Percentiles rank a stretch among this genome's conserved stretches.
These are phyloP conservation scores for Trypanosomatidae sp. DNA, from an alignment of 208 protist genomes.

Conservation along the genomic window DNA sequence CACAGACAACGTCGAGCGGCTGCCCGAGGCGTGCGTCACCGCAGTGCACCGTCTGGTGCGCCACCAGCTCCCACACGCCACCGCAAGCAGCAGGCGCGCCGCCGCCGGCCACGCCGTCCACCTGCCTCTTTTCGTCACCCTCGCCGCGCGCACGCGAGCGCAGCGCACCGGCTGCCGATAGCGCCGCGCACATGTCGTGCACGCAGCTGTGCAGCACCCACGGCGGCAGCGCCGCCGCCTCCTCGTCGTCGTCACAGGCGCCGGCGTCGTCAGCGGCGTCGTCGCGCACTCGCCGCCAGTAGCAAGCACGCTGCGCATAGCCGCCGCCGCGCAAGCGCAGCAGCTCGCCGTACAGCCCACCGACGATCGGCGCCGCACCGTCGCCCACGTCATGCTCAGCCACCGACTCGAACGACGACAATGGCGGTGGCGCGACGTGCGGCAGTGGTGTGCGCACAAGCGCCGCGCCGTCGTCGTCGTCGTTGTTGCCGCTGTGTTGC, in stretches of 20 bases:
- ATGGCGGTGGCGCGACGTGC: neutral
- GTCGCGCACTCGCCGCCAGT: neutral
- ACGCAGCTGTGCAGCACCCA: slow-evolving; percentile 37
- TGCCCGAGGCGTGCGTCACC: too few species aligned
- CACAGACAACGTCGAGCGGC: slow-evolving; percentile 46
- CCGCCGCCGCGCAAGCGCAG: slow-evolving; percentile 6
- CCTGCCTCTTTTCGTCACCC: neutral
- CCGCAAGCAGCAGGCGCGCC: neutral
- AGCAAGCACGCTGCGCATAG: slow-evolving; percentile 26
- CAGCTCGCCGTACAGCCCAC: slow-evolving; percentile 26
- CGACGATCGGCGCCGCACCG: slow-evolving; percentile 7
- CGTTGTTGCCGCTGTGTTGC: too few species aligned
- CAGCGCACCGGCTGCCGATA: too few species aligned
- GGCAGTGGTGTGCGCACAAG: too few species aligned
- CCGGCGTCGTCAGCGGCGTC: neutral
- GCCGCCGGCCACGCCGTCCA: neutral
- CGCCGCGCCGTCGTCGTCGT: too few species aligned
- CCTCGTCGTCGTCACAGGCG: neutral
- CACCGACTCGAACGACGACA: too few species aligned
- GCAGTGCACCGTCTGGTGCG: slow-evolving; percentile 33
- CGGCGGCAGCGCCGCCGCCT: slow-evolving; percentile 21
- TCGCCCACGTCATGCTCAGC: neutral
- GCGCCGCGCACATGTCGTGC: slow-evolving; percentile 16
- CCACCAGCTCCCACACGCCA: slow-evolving; percentile 16
- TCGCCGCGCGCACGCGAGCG: too few species aligned